These are phyloP conservation scores for Lenzites betulinus DNA, from an alignment of 768 basidiomycete genomes.

Conservation along the genomic window DNA sequence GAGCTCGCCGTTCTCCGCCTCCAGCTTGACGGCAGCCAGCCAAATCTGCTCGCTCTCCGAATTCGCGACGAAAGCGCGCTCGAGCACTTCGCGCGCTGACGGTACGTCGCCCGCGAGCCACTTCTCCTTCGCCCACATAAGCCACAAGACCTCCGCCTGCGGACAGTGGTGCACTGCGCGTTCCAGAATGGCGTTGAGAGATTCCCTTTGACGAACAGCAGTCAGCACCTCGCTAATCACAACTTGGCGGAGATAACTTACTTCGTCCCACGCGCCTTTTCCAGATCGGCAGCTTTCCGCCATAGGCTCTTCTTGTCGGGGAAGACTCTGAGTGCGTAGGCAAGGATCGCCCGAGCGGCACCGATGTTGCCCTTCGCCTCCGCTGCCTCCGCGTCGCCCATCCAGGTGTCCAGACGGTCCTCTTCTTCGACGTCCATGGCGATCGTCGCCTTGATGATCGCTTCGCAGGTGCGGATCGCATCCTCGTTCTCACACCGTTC, in stretches of 20 bases:
- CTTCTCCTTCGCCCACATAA: slow-evolving; percentile 98
- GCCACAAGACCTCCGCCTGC: slow-evolving; percentile 94
- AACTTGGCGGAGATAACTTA: slow-evolving; percentile 31
- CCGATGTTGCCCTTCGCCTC: slow-evolving; percentile 74
- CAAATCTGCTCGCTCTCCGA: slow-evolving; percentile 97
- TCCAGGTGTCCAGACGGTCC: slow-evolving; percentile 87
- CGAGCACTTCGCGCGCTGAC: slow-evolving; percentile 87
- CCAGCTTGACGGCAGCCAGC: slow-evolving; percentile 96
- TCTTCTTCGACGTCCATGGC: slow-evolving; percentile 96
- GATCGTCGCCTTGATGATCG: slow-evolving; percentile 92
- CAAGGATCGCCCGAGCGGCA: slow-evolving; percentile 84
- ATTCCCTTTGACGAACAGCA: slow-evolving; percentile 50
- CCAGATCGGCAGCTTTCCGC: slow-evolving; percentile 90
- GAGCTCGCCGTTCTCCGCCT: slow-evolving; percentile 92
- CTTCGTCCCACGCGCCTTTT: slow-evolving; percentile 88
- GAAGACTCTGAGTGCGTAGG: slow-evolving; percentile 89
- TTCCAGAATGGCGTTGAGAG: slow-evolving; percentile 77
- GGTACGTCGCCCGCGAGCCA: slow-evolving; percentile 90
- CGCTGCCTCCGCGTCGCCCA: slow-evolving; percentile 86
- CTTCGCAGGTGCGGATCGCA: slow-evolving; percentile 84
- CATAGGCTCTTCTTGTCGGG: slow-evolving; percentile 86
- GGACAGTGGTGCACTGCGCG: slow-evolving; percentile 91
- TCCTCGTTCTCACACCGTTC: slow-evolving; percentile 89
- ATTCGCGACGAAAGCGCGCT: slow-evolving; percentile 89
- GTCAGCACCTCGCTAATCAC: slow-evolving; percentile 14